Conservation (phyloP, 805 yeast species). For the Diddensiella caesifluorescens region DNA sequence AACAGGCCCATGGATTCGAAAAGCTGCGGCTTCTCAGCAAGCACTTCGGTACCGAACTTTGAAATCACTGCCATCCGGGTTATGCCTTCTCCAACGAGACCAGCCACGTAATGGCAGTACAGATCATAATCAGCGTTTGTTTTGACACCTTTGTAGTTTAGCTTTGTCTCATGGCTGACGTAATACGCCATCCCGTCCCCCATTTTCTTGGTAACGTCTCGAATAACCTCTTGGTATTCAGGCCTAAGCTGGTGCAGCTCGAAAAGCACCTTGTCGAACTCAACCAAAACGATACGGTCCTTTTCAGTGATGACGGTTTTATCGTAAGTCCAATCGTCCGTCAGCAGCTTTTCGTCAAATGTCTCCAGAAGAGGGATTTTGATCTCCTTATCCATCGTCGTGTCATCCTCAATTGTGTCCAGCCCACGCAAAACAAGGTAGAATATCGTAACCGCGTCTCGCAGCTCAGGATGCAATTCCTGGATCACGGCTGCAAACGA, state of each 20-base stretch:
- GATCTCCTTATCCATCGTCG: conserved; percentile 65
- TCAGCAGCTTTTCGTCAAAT: conserved; percentile 59
- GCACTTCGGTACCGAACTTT: conserved; percentile 52
- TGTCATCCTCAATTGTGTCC: conserved; percentile 95
- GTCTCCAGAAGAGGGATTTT: conserved; percentile 70
- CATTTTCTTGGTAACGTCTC: conserved; percentile 76
- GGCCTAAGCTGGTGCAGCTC: conserved; percentile 72
- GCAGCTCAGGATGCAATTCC: conserved; percentile 85
- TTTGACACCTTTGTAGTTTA: conserved; percentile 71
- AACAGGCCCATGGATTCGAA: conserved; percentile 90
- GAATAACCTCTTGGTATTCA: conserved; percentile 70
- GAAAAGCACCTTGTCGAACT: conserved; percentile 61
- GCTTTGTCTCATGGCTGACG: conserved; percentile 60
- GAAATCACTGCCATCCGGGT: conserved; percentile 79
- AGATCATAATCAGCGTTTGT: conserved; percentile 79
- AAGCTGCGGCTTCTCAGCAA: conserved; percentile 50
- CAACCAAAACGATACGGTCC: conserved; percentile 75
- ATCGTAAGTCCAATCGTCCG: conserved; percentile 74
- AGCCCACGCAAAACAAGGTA: conserved; percentile 83
- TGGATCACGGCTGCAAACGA: conserved; percentile 91
- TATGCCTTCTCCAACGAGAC: conserved; percentile 93
- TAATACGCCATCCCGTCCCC: conserved; percentile 98
- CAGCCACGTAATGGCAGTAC: conserved; percentile 97
- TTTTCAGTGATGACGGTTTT: conserved; percentile 68
- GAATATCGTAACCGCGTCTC: conserved; percentile 73